phyloP scores from a whole-genome alignment of 2,329 filamentous ascomycete genomes.

The Colletotrichum sp. region DNA sequence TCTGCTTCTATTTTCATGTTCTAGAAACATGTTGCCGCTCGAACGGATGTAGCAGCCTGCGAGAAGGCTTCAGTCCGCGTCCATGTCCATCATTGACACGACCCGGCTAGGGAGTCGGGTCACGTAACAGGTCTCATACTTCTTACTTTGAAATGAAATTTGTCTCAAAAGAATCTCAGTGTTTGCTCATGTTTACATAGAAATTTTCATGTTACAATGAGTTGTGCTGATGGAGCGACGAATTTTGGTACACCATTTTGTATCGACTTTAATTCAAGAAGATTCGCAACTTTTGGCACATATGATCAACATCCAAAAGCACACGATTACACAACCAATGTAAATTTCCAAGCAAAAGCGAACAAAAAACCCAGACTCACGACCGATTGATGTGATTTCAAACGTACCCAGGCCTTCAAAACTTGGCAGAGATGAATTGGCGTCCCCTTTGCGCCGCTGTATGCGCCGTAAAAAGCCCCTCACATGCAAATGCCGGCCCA shows the following conservation, averaged over 20 bases:
- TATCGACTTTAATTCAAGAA: not conserved
- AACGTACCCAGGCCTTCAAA: not conserved
- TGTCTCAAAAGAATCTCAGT: not conserved
- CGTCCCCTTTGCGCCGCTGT: not conserved
- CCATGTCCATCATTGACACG: not conserved
- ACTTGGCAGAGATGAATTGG: not conserved
- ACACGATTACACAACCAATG: rapidly evolving
- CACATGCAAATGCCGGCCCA: not conserved
- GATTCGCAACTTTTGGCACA: not conserved
- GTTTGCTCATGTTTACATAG: rapidly evolving
- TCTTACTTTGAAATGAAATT: not conserved
- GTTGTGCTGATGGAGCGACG: not conserved
- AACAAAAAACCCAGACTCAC: not conserved
- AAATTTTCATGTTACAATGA: not conserved
- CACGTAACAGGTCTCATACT: not conserved
- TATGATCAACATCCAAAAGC: rapidly evolving
- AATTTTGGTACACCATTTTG: not conserved
- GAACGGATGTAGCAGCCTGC: not conserved
- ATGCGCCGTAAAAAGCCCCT: not conserved
- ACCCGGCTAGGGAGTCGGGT: rapidly evolving
- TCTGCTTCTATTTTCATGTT: not conserved
- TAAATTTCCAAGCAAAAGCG: not conserved
- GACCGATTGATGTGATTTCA: not conserved
- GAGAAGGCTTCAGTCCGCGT: not conserved
- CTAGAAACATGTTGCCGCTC: not conserved